A percentile compares a stretch with the other conserved stretches of the same genome.
Evolutionary conservation across 2,329 filamentous ascomycete species (phyloP).

Genomic region (Blastomyces silverae): DNA sequence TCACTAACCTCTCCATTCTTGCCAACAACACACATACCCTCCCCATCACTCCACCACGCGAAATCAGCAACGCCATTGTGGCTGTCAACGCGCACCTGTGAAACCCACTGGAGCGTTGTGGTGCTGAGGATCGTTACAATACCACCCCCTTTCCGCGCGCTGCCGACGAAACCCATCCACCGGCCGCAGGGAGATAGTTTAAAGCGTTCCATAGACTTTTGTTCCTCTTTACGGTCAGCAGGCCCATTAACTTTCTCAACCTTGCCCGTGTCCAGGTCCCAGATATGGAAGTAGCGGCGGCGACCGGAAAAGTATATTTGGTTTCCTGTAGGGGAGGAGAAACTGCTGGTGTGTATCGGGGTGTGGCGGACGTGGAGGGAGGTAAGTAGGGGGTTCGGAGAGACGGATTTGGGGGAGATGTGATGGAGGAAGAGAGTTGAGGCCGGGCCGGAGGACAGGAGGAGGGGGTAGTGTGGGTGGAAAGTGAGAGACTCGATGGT

Average conservation of each 20-base stretch:
- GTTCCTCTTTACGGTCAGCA: constrained; percentile 66
- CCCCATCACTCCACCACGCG: constrained; percentile 81
- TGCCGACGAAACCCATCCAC: constrained; percentile 76
- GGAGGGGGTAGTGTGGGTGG: constrained; percentile 79
- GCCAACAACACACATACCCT: constrained; percentile 73
- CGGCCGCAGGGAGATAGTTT: constrained; percentile 77
- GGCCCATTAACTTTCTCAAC: constrained; percentile 74
- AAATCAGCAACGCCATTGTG: constrained; percentile 82
- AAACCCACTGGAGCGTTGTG: constrained; percentile 76
- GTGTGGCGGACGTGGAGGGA: constrained; percentile 80
- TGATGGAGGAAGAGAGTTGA: constrained; percentile 86
- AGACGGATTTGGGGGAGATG: constrained; percentile 67
- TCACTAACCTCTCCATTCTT: constrained; percentile 87
- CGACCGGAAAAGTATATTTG: constrained; percentile 84
- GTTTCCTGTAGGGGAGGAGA: constrained; percentile 64
- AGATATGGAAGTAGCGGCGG: constrained; percentile 86
- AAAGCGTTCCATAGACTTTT: constrained; percentile 86
- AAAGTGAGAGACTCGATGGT: constrained; percentile 78
- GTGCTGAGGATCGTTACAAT: constrained; percentile 78
- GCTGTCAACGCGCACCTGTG: constrained; percentile 73
- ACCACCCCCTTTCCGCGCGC: constrained; percentile 76
- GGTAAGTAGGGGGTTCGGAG: constrained; percentile 81
- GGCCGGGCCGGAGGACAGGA: constrained; percentile 81
- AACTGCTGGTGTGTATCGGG: constrained; percentile 76
- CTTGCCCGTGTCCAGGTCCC: constrained; percentile 74